Evolutionary conservation across 2,329 filamentous ascomycete genomes (phyloP), one percentile per base, ranked within the genome.

Genomic region (Fusarium armeniacum): DNA sequence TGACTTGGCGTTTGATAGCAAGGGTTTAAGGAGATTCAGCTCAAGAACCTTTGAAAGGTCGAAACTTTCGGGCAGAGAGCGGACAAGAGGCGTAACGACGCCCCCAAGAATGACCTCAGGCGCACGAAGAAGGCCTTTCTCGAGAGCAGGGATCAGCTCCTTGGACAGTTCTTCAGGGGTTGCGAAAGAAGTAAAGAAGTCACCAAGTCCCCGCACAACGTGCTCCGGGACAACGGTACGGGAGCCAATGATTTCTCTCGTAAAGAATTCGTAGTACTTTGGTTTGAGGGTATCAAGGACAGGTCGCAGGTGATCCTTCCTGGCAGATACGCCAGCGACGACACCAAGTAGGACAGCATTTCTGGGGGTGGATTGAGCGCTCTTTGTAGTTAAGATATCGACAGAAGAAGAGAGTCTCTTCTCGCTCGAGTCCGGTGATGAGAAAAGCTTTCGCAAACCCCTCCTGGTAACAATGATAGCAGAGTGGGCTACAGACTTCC

Each of bases 1-100:
- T 2, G 96, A 98, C 79, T 97, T 98, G 78, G 94, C 85, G 76
- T 94, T 97, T 41, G 93, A 90, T n/a, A 98, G 81, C 15, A 99
- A 83, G 8, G 94, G 93, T 78, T 97, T 98, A 38, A 97, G 80
- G 36, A 99, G 84, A 65, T 91, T 92, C 28, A 85, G 84, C 54
- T 87, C 85, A 20, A 98, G 84, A 6, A 92, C 82, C 38, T 89
- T 87, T 11, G 95, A 95, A 20, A 98, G 84, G 74, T 99, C 95
- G 72, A 96, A 85, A 8, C 83, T 82, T 30, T 82, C 77, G 2
- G 93, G 89, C 9, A 99, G 82, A 30, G 93, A 88, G 11, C 85
- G 79, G 62, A 97, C 85, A 46, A 98, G 84, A 15, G 91, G 89
- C 8, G 90, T 87, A 51, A 98, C 82, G 26, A 98, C 85, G 67